Percentiles rank a stretch among this genome's conserved stretches.
phyloP scores from a whole-genome alignment of 2,329 filamentous ascomycete genomes.

The Penicillium nordicum region DNA sequence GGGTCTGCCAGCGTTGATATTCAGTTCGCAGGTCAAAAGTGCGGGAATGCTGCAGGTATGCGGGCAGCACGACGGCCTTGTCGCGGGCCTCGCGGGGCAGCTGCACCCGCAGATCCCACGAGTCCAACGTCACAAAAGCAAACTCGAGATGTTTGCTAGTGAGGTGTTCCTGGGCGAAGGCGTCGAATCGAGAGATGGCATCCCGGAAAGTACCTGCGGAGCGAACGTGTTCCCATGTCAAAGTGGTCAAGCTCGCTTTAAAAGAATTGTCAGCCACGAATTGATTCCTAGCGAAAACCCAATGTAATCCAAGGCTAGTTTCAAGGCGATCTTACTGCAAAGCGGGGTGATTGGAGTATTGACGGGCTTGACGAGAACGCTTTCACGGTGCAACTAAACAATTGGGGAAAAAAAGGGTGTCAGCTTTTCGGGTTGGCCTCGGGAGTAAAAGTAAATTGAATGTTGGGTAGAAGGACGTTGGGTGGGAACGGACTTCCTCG shows the following conservation, averaged over 20 bases:
- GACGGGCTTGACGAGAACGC: conserved; percentile 93
- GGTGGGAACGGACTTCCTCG: conserved; percentile 69
- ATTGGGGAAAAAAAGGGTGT: conserved; percentile 15
- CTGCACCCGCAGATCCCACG: conserved; percentile 97
- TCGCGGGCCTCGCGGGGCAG: conserved; percentile 95
- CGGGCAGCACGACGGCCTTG: conserved; percentile 93
- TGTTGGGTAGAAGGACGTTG: conserved; percentile 13
- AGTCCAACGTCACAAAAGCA: conserved; percentile 96
- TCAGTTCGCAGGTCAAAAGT: conserved; percentile 96
- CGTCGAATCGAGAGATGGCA: conserved; percentile 90
- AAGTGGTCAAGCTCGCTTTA: conserved; percentile 87
- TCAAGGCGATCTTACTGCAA: conserved; percentile 76
- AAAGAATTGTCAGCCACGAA: conserved; percentile 25
- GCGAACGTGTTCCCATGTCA: conserved; percentile 98
- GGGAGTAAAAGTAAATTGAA: conserved; percentile 3
- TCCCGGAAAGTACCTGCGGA: conserved; percentile 96
- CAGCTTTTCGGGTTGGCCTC: conserved; percentile 24
- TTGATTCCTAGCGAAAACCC: conserved; percentile 15
- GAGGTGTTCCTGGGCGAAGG: conserved; percentile 88
- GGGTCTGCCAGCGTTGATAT: conserved; percentile 97
- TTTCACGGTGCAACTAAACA: conserved; percentile 82
- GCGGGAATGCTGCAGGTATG: conserved; percentile 95
- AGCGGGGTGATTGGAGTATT: conserved; percentile 98
- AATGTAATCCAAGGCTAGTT: conserved; percentile 6
- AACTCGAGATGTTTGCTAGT: conserved; percentile 91